A percentile compares a stretch with the other conserved stretches of the same genome.
These are phyloP conservation scores for Aspergillus brasiliensis DNA, from an alignment of 2,329 filamentous ascomycete genomes.

Conservation along the genomic window DNA sequence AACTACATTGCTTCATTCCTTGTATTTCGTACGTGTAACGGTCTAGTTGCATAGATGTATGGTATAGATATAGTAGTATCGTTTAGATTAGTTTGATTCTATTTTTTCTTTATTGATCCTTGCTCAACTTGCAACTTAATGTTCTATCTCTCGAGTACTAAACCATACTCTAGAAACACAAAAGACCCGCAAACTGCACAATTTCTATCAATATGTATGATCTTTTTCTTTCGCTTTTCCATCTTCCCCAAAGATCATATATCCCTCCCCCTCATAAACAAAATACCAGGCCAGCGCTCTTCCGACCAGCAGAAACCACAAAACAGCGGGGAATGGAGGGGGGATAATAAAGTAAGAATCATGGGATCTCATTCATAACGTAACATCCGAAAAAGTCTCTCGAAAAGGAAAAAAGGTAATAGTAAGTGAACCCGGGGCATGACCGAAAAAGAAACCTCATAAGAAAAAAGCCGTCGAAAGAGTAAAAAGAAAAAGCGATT, in stretches of 20 bases:
- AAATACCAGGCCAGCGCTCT: slow-evolving; percentile 36
- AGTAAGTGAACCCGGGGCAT: slow-evolving; percentile 23
- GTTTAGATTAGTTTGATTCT: neutral
- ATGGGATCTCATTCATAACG: slow-evolving; percentile 21
- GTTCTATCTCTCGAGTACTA: slow-evolving; percentile 2
- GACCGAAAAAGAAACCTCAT: slow-evolving; percentile 28
- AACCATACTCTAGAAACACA: neutral
- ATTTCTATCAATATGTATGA: neutral
- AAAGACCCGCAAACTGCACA: neutral
- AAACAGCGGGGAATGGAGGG: slow-evolving; percentile 10
- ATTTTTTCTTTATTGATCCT: neutral
- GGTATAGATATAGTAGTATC: too few species aligned
- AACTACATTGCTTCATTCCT: slow-evolving; percentile 28
- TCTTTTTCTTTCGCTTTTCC: neutral
- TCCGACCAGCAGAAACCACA: slow-evolving; percentile 34
- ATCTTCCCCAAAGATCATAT: neutral
- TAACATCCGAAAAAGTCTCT: slow-evolving; percentile 20
- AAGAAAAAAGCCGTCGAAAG: slow-evolving; percentile 17
- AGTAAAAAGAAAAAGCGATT: slow-evolving; percentile 8
- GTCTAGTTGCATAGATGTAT: too few species aligned
- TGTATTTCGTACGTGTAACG: neutral
- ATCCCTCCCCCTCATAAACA: slow-evolving; percentile 5
- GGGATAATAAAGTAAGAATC: slow-evolving; percentile 8
- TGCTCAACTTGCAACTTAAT: slow-evolving; percentile 2
- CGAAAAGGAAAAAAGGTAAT: slow-evolving; percentile 17